A percentile compares a stretch with the other conserved stretches of the same genome.
These are phyloP conservation scores for Zostera marina DNA, from an alignment of 116 monocot species.

Conservation along the genomic window DNA sequence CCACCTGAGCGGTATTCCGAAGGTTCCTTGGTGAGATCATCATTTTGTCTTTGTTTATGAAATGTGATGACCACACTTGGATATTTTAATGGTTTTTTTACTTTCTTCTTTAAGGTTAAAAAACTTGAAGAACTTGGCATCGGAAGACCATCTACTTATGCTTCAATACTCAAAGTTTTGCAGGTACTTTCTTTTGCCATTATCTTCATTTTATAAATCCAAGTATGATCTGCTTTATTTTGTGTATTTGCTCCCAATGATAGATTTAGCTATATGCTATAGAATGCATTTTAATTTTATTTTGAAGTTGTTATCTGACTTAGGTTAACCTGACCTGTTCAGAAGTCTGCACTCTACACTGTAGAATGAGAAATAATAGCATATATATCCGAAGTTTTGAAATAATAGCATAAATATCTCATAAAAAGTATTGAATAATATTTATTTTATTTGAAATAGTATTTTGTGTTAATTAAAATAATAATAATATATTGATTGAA, in stretches of 20 bases:
- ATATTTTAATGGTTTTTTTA: neutral
- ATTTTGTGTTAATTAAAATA: neutral
- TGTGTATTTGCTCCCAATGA: too few relatives aligned
- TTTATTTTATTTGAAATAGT: neutral
- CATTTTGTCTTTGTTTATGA: neutral
- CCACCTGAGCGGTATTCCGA: conserved; percentile 78
- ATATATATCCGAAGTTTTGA: too few relatives aligned
- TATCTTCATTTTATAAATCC: neutral
- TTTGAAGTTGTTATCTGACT: too few relatives aligned
- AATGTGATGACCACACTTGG: neutral
- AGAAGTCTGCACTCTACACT: too few relatives aligned
- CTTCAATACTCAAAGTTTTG: conserved; percentile 81
- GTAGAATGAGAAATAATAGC: too few relatives aligned
- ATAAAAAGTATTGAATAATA: neutral
- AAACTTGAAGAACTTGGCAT: conserved; percentile 99
- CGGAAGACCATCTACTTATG: conserved; percentile 98
- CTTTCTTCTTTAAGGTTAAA: conserved; percentile 49
- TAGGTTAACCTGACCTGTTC: too few relatives aligned
- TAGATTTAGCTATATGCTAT: too few relatives aligned
- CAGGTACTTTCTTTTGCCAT: conserved; percentile 24
- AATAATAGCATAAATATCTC: too few relatives aligned
- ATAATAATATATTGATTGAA: neutral
- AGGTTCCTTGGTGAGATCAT: conserved; percentile 55
- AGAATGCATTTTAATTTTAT: too few relatives aligned
- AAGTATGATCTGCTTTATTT: neutral